Base-by-base conservation (phyloP, 2,329 filamentous ascomycete genomes). In the Elsinoe arachidis region DNA sequence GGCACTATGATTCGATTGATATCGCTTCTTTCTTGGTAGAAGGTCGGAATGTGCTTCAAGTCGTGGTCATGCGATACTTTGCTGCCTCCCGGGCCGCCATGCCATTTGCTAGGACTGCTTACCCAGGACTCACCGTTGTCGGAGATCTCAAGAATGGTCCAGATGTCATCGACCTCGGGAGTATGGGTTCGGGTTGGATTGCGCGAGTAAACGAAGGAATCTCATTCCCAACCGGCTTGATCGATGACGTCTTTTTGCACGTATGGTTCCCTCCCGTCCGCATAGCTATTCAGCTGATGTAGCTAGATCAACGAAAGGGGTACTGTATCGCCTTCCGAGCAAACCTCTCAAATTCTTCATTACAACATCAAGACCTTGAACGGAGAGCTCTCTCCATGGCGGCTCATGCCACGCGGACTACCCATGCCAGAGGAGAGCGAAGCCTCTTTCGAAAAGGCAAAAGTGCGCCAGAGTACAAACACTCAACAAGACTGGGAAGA, bases 171-270 rank as follows among this genome's bases (percentile, higher is more conserved):
- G 39, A 55, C 26, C 33, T 61, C 21, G 30, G 19, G 17, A 41
- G 26, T 21, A 62, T 62, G 1, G 19, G 53, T 1, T 49, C 59
- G 5, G 59, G 56, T 5, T 72, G 69, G 69, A 35, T 55, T 41
- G 63, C 61, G 3, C 60, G 62, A 14, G 56, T 66, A 0, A 63
- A 70, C 53, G 56, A 64, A n/a, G 62, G 58, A 53, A 63, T 64
- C 2, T 34, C 26, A 2, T 68, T 69, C 47, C 67, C 66, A 2
- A 66, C 58, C 2, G 69, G 66, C 9, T 54, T 67, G 9, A 55
- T 66, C 0, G 71, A 74, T 23, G 73, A 76, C 60, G 68, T 66
- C 1, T 76, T 76, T 59, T 65, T 76, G 2, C 72, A 75, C 64
- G 70, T 74, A 61, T 64, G 66, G 38, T 19, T 6, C 15, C 5